Percentiles rank a stretch among this genome's conserved stretches.
phyloP scores from a whole-genome alignment of 331 rosid species.

The Pyrus hybrid region DNA sequence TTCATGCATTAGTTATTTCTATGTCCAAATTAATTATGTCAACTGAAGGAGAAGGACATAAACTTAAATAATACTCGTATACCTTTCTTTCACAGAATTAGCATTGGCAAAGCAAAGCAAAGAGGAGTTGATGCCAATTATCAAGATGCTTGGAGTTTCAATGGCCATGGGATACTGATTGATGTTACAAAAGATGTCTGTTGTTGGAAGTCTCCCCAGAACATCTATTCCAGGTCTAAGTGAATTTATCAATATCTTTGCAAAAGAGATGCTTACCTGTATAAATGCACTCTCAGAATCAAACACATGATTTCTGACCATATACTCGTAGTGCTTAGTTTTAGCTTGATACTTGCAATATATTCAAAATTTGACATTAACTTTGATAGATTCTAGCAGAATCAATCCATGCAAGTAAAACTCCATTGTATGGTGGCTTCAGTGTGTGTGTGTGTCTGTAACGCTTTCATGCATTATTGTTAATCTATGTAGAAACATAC shows the following conservation, averaged over 20 bases:
- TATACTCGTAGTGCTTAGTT: not conserved
- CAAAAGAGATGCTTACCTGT: conserved; percentile 78
- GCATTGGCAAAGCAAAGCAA: conserved; percentile 90
- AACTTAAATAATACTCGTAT: not conserved
- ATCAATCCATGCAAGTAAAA: not conserved
- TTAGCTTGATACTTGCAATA: not conserved
- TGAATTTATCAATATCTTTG: conserved; percentile 58
- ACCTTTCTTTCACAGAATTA: conserved; percentile 71
- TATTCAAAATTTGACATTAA: not conserved
- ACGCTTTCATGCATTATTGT: too few relatives aligned
- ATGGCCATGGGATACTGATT: conserved; percentile 75
- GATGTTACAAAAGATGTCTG: conserved; percentile 57
- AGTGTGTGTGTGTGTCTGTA: too few relatives aligned
- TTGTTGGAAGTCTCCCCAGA: conserved; percentile 67
- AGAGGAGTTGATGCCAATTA: conserved; percentile 59
- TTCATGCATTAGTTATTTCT: not conserved
- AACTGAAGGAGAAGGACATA: not conserved
- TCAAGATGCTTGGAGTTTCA: conserved; percentile 49
- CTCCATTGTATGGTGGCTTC: conserved; percentile 1
- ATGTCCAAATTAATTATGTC: not conserved
- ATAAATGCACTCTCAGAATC: not conserved
- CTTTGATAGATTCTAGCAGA: not conserved
- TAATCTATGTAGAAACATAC: too few relatives aligned
- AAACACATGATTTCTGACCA: not conserved
- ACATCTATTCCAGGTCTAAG: conserved; percentile 68